Percentiles rank a stretch among this genome's conserved stretches.
Evolutionary conservation across 2,329 filamentous ascomycete species (phyloP).

Genomic region (Diaporthe sp.): DNA sequence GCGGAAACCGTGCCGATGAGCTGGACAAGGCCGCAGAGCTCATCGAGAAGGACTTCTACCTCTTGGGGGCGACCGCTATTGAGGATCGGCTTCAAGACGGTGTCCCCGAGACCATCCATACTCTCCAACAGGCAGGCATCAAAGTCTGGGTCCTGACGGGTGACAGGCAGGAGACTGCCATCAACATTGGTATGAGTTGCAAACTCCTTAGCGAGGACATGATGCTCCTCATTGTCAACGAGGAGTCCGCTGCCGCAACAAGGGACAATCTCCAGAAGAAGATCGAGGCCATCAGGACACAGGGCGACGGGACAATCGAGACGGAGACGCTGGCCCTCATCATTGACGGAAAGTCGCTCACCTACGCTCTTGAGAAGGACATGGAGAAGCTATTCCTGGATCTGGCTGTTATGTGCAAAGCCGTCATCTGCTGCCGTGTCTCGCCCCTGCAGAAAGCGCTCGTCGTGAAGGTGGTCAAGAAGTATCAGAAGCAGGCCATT

Average conservation of each 20-base stretch:
- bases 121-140: slow-evolving; percentile 94
- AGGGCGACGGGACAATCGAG: slow-evolving; percentile 82
- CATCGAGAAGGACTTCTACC: slow-evolving; percentile 91
- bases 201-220: slow-evolving; percentile 99
- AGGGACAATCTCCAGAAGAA: slow-evolving; percentile 94
- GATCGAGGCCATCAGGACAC: slow-evolving; percentile 87
- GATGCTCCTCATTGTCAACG: slow-evolving; percentile 96
- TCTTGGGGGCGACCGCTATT: slow-evolving; percentile 96
- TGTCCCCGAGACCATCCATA: slow-evolving; percentile 98
- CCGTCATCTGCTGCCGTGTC: slow-evolving; percentile 98
- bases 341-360: slow-evolving; percentile 96
- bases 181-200: slow-evolving; percentile 99
- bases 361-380: slow-evolving; percentile 92
- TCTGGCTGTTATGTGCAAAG: slow-evolving; percentile 95
- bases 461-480: slow-evolving; percentile 98
- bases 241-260: slow-evolving; percentile 84
- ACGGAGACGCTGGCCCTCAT: slow-evolving; percentile 90
- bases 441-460: slow-evolving; percentile 97
- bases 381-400: slow-evolving; percentile 95
- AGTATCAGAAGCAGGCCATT: slow-evolving; percentile 88
- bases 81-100: slow-evolving; percentile 98
- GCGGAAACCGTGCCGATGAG: slow-evolving; percentile 93
- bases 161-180: slow-evolving; percentile 97
- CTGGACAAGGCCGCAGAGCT: slow-evolving; percentile 97
- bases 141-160: slow-evolving; percentile 99